Evolutionary conservation across 192 early-diverging fungal genomes (phyloP).

Genomic region (Ambispora gerdemannii): DNA sequence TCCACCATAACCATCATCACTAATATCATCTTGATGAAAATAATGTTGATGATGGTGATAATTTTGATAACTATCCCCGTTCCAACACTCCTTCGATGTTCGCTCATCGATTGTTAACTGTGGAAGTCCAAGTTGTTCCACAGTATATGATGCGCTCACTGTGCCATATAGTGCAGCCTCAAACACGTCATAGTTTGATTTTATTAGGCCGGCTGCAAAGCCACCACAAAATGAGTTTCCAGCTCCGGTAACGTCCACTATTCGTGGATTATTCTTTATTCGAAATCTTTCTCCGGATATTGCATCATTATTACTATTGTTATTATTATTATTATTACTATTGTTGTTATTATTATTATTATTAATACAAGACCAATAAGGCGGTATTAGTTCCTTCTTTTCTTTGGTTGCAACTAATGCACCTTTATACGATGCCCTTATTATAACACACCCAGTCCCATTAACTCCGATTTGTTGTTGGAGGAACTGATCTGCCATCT

Average conservation of each 20-base stretch:
- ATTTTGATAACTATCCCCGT: no score
- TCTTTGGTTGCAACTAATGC: constrained; percentile 19
- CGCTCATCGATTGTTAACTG: constrained; percentile 24
- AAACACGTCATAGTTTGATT: constrained; percentile 34
- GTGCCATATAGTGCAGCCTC: constrained; percentile 39
- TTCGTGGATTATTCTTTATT: not conserved
- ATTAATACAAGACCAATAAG: no score
- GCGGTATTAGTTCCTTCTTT: constrained; percentile 31
- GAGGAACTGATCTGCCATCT: constrained; percentile 32
- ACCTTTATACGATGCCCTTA: constrained; percentile 40
- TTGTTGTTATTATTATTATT: no score
- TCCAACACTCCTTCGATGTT: no score
- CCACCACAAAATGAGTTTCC: constrained; percentile 52
- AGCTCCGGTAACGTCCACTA: constrained; percentile 44
- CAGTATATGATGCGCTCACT: constrained; percentile 38
- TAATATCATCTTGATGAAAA: no score
- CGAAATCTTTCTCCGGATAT: not conserved
- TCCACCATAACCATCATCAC: not conserved
- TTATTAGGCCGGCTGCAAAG: constrained; percentile 35
- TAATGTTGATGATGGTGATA: no score
- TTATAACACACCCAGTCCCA: constrained; percentile 35
- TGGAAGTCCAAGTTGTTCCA: constrained; percentile 46
- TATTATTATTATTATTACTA: no score
- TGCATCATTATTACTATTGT: no score
- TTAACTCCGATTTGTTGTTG: constrained; percentile 5